These are phyloP conservation scores for Entophlyctis luteolus DNA, from an alignment of 192 early-diverging fungal species.

Conservation along the genomic window DNA sequence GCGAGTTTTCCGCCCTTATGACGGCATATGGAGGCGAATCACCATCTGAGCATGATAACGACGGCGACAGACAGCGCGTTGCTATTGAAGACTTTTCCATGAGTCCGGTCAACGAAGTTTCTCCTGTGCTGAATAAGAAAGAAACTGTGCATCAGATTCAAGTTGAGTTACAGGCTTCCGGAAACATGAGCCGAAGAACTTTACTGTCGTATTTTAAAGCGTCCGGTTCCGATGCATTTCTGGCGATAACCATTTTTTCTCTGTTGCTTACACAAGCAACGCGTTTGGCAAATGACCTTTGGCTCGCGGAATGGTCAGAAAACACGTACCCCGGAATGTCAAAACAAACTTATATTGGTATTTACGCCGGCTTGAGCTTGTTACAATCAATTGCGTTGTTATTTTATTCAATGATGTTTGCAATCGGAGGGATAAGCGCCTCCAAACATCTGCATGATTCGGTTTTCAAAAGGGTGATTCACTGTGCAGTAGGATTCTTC, in stretches of 20 bases:
- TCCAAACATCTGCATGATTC: conserved; percentile 63
- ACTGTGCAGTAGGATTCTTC: conserved; percentile 72
- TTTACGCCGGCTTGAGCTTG: conserved; percentile 35
- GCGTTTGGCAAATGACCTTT: conserved; percentile 52
- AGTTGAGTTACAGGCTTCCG: neutral
- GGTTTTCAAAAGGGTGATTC: conserved; percentile 58
- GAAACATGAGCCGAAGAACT: neutral
- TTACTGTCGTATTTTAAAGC: conserved; percentile 11
- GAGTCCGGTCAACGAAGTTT: neutral
- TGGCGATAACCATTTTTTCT: neutral
- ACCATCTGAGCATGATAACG: conserved; percentile 37
- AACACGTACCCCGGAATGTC: neutral
- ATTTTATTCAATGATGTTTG: conserved; percentile 50
- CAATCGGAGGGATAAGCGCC: conserved; percentile 48
- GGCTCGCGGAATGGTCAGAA: conserved; percentile 43
- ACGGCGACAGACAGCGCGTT: conserved; percentile 30
- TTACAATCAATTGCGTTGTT: conserved; percentile 52
- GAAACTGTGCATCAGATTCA: neutral
- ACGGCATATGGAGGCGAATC: conserved; percentile 58
- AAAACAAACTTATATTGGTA: conserved; percentile 32
- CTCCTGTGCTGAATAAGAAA: neutral
- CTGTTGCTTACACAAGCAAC: conserved; percentile 40
- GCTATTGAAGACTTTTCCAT: neutral
- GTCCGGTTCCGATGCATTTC: conserved; percentile 7
- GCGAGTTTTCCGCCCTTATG: conserved; percentile 60